Conservation (phyloP, 2,329 filamentous ascomycete genomes). For the Hypocrella siamensis region DNA sequence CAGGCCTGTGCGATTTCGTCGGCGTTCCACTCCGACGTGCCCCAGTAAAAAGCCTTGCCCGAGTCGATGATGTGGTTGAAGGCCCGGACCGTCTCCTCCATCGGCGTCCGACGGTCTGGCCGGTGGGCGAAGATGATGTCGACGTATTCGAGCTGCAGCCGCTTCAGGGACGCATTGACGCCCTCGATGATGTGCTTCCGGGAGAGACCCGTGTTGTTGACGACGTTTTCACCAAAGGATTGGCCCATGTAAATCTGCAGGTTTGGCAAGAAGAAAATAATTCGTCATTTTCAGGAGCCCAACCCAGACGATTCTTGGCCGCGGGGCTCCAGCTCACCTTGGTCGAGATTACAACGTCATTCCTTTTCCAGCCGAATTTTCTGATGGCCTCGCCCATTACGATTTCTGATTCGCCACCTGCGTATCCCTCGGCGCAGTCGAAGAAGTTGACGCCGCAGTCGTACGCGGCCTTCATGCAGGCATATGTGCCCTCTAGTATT, state of each 20-base stretch:
- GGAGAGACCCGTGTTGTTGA: conserved; percentile 53
- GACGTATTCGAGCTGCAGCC: conserved; percentile 43
- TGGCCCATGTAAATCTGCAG: conserved; percentile 48
- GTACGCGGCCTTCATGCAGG: conserved; percentile 46
- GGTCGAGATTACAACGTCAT: conserved; percentile 45
- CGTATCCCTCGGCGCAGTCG: conserved; percentile 42
- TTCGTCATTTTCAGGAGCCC: too few relatives aligned
- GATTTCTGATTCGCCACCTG: conserved; percentile 44
- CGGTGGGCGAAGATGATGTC: conserved; percentile 56
- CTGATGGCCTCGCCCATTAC: conserved; percentile 46
- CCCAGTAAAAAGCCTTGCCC: conserved; percentile 57
- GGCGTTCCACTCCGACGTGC: conserved; percentile 52
- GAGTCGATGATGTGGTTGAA: conserved; percentile 56
- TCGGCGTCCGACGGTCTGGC: conserved; percentile 50
- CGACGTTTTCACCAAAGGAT: conserved; percentile 41
- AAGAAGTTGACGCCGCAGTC: conserved; percentile 48
- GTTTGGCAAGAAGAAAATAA: too few relatives aligned
- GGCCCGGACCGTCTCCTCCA: conserved; percentile 54
- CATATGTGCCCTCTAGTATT: conserved; percentile 27
- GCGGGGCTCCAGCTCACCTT: conserved; percentile 23
- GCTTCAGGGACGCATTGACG: conserved; percentile 40
- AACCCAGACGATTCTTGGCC: too few relatives aligned
- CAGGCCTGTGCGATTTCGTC: conserved; percentile 49
- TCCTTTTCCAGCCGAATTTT: conserved; percentile 44
- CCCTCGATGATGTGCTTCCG: conserved; percentile 58